Evolutionary conservation across 164 flowering plant genomes (phyloP).

Genomic region (Umbellularia californica): DNA sequence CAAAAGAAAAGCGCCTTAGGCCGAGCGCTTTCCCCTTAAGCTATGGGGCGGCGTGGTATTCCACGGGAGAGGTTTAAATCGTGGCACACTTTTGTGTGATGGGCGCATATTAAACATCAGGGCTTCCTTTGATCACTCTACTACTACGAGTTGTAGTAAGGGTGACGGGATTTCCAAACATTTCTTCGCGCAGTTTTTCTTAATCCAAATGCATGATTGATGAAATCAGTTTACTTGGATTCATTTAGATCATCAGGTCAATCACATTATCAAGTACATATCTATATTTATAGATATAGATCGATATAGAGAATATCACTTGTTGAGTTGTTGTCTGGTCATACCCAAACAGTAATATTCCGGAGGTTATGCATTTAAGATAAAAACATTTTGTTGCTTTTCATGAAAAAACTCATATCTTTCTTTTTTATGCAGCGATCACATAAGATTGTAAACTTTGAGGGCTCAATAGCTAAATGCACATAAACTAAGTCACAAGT

Average conservation of each 20-base stretch:
- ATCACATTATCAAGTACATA: neutral
- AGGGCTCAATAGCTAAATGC: too few species aligned
- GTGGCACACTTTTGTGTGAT: slow-evolving; percentile 61
- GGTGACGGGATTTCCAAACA: slow-evolving; percentile 33
- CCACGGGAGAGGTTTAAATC: slow-evolving; percentile 56
- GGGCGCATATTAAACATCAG: slow-evolving; percentile 36
- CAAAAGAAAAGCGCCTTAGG: slow-evolving; percentile 38
- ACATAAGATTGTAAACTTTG: too few species aligned
- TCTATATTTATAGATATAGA: neutral
- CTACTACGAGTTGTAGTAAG: slow-evolving; percentile 33
- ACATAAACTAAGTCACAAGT: too few species aligned
- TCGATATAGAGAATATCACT: too few species aligned
- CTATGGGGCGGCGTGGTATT: slow-evolving; percentile 63
- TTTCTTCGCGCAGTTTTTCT: neutral
- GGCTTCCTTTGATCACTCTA: slow-evolving; percentile 36
- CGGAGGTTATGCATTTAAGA: too few species aligned
- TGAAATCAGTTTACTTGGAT: too few species aligned
- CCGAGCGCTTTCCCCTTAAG: slow-evolving; percentile 64
- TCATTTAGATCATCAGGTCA: neutral
- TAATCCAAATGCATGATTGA: neutral
- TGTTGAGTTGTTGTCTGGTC: too few species aligned
- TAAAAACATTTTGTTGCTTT: too few species aligned
- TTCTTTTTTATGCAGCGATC: too few species aligned
- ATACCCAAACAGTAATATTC: too few species aligned
- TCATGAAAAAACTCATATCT: too few species aligned